Conservation (phyloP, 2,329 filamentous ascomycete genomes). For the Daldinia sp. region DNA sequence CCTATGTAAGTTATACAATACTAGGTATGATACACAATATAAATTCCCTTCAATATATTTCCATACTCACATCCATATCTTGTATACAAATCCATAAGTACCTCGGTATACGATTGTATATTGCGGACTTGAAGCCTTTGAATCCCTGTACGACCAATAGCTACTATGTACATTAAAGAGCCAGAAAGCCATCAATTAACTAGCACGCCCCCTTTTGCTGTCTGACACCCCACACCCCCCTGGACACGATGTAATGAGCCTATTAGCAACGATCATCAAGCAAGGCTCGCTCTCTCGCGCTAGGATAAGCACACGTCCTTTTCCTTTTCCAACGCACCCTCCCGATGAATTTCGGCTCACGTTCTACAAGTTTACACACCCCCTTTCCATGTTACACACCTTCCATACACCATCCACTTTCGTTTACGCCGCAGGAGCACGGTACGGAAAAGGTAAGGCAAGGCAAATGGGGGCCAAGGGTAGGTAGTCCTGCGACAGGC, state of each 20-base stretch:
- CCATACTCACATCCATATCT: too few species aligned
- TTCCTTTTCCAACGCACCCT: conserved; percentile 33
- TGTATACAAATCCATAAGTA: too few species aligned
- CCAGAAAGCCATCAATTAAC: conserved; percentile 31
- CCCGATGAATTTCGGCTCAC: conserved; percentile 30
- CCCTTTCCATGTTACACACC: neutral
- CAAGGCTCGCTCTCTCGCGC: conserved; percentile 26
- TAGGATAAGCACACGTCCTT: conserved; percentile 39
- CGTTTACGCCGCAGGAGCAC: conserved; percentile 35
- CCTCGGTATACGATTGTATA: conserved; percentile 16
- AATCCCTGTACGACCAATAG: conserved; percentile 18
- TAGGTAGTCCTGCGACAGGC: conserved; percentile 41
- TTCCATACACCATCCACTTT: conserved; percentile 21
- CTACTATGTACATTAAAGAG: too few species aligned
- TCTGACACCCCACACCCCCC: conserved; percentile 26
- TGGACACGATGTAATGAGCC: conserved; percentile 22
- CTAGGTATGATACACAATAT: neutral
- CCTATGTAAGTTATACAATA: conserved; percentile 5
- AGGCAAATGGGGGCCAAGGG: conserved; percentile 44
- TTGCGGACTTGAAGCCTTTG: conserved; percentile 11
- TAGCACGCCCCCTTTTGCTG: conserved; percentile 28
- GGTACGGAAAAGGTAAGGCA: conserved; percentile 45
- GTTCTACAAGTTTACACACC: conserved; percentile 27
- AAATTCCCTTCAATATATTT: conserved; percentile 14
- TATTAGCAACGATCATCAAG: conserved; percentile 32